phyloP scores from a whole-genome alignment of 2,329 filamentous ascomycete genomes.

The Grosmannia huntii region DNA sequence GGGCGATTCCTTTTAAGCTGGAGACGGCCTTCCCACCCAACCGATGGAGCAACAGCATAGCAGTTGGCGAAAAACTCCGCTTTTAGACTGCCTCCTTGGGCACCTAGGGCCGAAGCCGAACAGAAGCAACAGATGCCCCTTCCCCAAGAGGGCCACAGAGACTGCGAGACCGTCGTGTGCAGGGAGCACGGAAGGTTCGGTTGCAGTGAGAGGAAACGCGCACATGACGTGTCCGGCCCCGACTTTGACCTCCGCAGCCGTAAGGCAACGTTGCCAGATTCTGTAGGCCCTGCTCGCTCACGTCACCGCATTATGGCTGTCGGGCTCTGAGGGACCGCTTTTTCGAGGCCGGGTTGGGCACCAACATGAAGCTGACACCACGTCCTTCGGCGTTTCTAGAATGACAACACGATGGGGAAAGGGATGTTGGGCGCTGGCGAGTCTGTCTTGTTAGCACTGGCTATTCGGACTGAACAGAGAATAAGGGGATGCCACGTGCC shows the following conservation, averaged over 20 bases:
- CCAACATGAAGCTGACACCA: not conserved
- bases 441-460: not conserved
- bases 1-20: not conserved
- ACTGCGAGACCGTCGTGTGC: not conserved
- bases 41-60: not conserved
- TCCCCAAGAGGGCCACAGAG: not conserved
- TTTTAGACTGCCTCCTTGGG: not conserved
- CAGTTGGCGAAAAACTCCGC: not conserved
- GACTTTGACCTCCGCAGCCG: not conserved
- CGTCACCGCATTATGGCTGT: constrained; percentile 4
- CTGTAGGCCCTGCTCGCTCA: not conserved
- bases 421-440: not conserved
- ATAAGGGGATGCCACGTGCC: constrained; percentile 1
- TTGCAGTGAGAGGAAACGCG: not conserved
- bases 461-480: not conserved
- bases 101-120: not conserved
- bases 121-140: not conserved
- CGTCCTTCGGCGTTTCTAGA: not conserved
- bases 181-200: not conserved
- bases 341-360: constrained; percentile 1
- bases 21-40: not conserved
- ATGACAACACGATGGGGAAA: not conserved
- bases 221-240: not conserved
- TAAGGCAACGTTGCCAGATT: not conserved
- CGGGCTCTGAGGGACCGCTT: constrained; percentile 1